Evolutionary conservation across 495 filamentous ascomycete species (phyloP), one percentile per base, ranked within the genome.

Genomic region (Lichina pygmaea): DNA sequence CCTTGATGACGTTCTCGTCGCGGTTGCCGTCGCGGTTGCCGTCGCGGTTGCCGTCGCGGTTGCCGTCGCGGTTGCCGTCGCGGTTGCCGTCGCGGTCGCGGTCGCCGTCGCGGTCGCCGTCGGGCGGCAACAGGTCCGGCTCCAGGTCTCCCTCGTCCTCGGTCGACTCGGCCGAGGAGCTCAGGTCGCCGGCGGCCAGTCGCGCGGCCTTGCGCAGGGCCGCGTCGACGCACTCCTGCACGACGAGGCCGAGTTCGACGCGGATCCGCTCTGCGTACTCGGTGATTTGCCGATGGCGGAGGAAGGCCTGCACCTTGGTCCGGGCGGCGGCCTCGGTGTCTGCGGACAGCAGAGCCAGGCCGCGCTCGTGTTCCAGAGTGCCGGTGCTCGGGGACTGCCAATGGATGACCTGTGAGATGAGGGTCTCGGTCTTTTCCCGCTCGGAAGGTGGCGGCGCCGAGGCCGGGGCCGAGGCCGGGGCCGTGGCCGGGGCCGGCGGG

Each of bases 211-310:
- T 95, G 48, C 68, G 76, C 58, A 94, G 69, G 8, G 91, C 89
- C 48, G 81, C 84, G 44, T 86, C 75, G 41, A 97, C 89, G 56
- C 89, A 97, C 48, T 94, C 84, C 51, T 92, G 78, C 31, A 97
- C 89, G 42, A 93, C 64, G 24, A 86, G 68, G 13, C 80, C 78
- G 55, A 89, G 92, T 55, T 97, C 89, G 34, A 91, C 68, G 2
- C 91, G 81, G 55, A 97, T 94, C 8, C 89, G 73, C 59, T 97
- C 89, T 6, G 83, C 76, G 57, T 95, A 97, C 58, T 97, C 91
- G 40, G 95, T 75, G 46, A 94, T 92, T 51, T 79, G 73, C 39
- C 86, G 75, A 60, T 95, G 81, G 34, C 89, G 83, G 49, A 86
- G 67, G 10, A 93, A 78, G 17, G 91, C 78, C 52, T 95, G 91